A percentile compares a stretch with the other conserved stretches of the same genome.
Evolutionary conservation across 805 yeast species (phyloP).

Genomic region (Ogataea parapolymorpha): DNA sequence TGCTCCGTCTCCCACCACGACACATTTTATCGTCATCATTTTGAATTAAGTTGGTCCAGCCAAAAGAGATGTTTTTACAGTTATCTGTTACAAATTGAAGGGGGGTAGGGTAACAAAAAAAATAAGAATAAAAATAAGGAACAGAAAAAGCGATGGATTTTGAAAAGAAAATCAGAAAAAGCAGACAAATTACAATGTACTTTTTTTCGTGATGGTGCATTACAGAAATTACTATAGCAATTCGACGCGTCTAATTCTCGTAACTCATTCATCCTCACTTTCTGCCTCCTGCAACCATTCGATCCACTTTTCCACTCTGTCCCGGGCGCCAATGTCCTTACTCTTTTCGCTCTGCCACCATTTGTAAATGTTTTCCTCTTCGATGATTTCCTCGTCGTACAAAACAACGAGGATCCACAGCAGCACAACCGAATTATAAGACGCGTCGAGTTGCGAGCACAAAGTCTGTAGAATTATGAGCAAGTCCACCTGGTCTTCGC

Average conservation of each 20-base stretch:
- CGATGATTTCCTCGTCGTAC: constrained; percentile 78
- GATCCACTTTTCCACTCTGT: constrained; percentile 67
- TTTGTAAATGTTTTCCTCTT: constrained; percentile 69
- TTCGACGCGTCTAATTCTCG: neutral
- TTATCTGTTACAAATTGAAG: constrained; percentile 16
- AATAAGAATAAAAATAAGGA: neutral
- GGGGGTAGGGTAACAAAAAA: constrained; percentile 12
- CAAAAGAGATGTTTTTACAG: constrained; percentile 11
- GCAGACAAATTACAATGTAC: too few species aligned
- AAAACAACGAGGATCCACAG: constrained; percentile 53
- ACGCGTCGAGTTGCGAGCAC: constrained; percentile 40
- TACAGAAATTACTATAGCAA: neutral
- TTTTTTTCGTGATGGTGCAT: too few species aligned
- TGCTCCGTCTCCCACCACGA: constrained; percentile 99
- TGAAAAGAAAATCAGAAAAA: too few species aligned
- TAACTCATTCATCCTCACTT: constrained; percentile 22
- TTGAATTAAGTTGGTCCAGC: constrained; percentile 14
- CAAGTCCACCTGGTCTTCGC: constrained; percentile 74
- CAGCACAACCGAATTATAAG: constrained; percentile 48
- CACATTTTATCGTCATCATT: constrained; percentile 80
- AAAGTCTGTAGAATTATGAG: constrained; percentile 48
- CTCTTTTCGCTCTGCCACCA: constrained; percentile 75
- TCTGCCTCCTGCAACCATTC: constrained; percentile 84
- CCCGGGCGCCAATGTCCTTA: constrained; percentile 38
- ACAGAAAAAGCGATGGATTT: neutral